These are phyloP conservation scores for Xylaria flabelliformis DNA, from an alignment of 495 filamentous ascomycete species.

Conservation along the genomic window DNA sequence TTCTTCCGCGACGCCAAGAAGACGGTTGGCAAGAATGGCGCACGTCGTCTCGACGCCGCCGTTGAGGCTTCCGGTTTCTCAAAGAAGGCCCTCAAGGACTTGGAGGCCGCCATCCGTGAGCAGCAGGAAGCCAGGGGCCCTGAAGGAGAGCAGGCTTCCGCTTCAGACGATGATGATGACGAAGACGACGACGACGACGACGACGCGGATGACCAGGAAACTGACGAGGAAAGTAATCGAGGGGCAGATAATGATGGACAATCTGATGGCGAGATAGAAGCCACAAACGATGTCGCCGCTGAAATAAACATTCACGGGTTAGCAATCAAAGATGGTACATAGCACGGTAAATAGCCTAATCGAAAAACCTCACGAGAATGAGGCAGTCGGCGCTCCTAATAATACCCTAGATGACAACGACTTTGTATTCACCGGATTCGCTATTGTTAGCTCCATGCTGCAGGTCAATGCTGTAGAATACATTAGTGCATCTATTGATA, in stretches of 20 bases:
- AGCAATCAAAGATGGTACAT: slow-evolving; percentile 32
- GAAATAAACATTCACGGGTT: slow-evolving; percentile 24
- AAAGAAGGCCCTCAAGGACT: slow-evolving; percentile 91
- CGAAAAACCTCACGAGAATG: background rate
- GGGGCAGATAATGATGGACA: background rate
- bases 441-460: background rate
- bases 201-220: slow-evolving; percentile 15
- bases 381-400: background rate
- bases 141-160: slow-evolving; percentile 46
- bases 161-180: slow-evolving; percentile 38
- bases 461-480: slow-evolving; percentile 6
- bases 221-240: slow-evolving; percentile 15
- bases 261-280: background rate
- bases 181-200: slow-evolving; percentile 23
- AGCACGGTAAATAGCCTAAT: background rate
- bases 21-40: slow-evolving; percentile 66
- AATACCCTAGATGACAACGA: background rate
- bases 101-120: slow-evolving; percentile 85
- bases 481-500: slow-evolving; percentile 35
- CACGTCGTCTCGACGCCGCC: slow-evolving; percentile 78
- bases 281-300: slow-evolving; percentile 9
- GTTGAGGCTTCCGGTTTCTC: slow-evolving; percentile 95
- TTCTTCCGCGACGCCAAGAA: slow-evolving; percentile 84
- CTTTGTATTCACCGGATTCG: background rate
- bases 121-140: slow-evolving; percentile 52